A percentile compares a stretch with the other conserved stretches of the same genome.
phyloP scores from a whole-genome alignment of 2,329 filamentous ascomycete species.

The Kalaharituber pfeilii region DNA sequence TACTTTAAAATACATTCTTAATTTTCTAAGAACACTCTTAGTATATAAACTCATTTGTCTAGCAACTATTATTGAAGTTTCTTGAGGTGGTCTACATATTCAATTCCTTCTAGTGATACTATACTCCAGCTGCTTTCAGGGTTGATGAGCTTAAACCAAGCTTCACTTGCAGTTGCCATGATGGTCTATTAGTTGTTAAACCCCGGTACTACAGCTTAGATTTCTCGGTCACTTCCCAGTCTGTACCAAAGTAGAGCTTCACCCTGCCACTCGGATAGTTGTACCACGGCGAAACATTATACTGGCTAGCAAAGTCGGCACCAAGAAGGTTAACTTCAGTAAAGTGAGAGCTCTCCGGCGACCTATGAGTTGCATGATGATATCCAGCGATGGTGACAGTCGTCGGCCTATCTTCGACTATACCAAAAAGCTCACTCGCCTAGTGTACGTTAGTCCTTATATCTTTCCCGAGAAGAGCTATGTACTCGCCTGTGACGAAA shows the following conservation, averaged over 20 bases:
- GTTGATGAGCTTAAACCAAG: too few relatives aligned
- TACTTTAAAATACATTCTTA: not conserved
- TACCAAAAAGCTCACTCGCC: not conserved
- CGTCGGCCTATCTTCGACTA: not conserved
- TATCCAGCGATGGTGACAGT: slow-evolving; percentile 9
- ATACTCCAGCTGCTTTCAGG: too few relatives aligned
- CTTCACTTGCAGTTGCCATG: too few relatives aligned
- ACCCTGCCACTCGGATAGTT: not conserved
- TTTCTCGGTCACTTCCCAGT: too few relatives aligned
- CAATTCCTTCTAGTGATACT: too few relatives aligned
- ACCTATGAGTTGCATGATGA: slow-evolving; percentile 3
- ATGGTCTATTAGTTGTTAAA: too few relatives aligned
- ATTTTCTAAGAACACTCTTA: not conserved
- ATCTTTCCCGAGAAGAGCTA: too few relatives aligned
- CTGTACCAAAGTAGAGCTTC: not conserved
- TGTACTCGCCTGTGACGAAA: not conserved
- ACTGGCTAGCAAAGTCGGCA: slow-evolving; percentile 1
- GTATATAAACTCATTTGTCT: not conserved
- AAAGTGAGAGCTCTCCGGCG: slow-evolving; percentile 8
- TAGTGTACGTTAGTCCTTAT: too few relatives aligned
- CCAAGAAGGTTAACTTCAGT: slow-evolving; percentile 7
- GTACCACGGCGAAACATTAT: not conserved
- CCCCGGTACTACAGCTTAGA: too few relatives aligned
- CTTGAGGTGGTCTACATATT: too few relatives aligned
- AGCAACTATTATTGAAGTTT: not conserved